Percentiles rank a stretch among this genome's conserved stretches.
Evolutionary conservation across 495 filamentous ascomycete genomes (phyloP).

Genomic region (Penicillium parvum): DNA sequence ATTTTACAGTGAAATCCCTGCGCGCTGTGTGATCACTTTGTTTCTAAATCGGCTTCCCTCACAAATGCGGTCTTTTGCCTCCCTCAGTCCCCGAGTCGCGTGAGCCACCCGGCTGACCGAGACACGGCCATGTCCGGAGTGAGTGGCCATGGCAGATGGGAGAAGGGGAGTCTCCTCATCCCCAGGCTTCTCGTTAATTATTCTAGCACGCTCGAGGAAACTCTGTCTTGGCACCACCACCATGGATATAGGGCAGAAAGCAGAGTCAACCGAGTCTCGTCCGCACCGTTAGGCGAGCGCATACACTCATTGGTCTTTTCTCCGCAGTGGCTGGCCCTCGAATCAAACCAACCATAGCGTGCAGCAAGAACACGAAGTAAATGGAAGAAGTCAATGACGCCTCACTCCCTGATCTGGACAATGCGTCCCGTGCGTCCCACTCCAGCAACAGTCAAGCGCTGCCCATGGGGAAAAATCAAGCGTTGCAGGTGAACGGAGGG

Average conservation of each 20-base stretch:
- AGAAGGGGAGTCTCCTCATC: too few relatives aligned
- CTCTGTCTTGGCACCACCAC: too few relatives aligned
- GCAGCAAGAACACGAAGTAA: too few relatives aligned
- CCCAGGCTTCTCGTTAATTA: too few relatives aligned
- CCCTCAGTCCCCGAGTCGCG: slow-evolving; percentile 4
- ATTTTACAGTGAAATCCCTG: neutral
- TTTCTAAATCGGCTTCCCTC: neutral
- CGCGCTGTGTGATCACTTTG: neutral
- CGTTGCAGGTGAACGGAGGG: neutral
- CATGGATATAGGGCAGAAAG: too few relatives aligned
- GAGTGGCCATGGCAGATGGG: too few relatives aligned
- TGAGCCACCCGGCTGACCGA: slow-evolving; percentile 10
- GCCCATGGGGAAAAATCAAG: neutral
- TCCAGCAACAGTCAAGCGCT: neutral
- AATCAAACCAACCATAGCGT: too few relatives aligned
- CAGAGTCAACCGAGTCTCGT: too few relatives aligned
- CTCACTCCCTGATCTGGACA: neutral
- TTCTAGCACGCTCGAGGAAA: too few relatives aligned
- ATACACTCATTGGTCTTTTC: slow-evolving; percentile 5
- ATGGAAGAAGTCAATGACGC: slow-evolving; percentile 1
- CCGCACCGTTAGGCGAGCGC: neutral
- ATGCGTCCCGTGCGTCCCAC: slow-evolving; percentile 2
- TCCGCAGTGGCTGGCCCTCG: neutral
- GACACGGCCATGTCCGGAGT: slow-evolving; percentile 4
- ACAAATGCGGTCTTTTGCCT: neutral